Evolutionary conservation across 352 stramenopile genomes (phyloP), one percentile per base, ranked within the genome.

Genomic region (Globisporangium mamillatum): DNA sequence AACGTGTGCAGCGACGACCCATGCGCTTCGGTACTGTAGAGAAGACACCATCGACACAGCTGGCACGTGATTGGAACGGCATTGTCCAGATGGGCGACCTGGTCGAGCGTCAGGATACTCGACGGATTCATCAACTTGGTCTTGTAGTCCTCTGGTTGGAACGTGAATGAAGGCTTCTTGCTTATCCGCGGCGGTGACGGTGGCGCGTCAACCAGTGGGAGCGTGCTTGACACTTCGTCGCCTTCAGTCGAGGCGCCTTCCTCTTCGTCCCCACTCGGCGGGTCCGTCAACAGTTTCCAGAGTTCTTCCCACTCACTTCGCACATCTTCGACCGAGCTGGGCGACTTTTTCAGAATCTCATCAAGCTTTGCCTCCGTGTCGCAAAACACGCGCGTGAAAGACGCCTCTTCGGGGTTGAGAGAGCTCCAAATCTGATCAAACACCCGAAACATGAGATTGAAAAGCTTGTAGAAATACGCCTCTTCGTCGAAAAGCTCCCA

Each of bases 401-500:
- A 93, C 10, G 81, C 81, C 54, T 89, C 79, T 20, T 90, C 83
- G n/a, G 79, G 73, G 25, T 79, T 71, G 32, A 90, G 68, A 5
- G 82, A 71, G 66, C 70, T 84, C 84, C 84, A 94, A 20, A 91
- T 71, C 58, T 90, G 74, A 44, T 94, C 82, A 53, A 91, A 94
- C 29, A 94, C 81, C 16, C 89, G 77, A 52, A 92, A 84, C 75
- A 90, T 86, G 38, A 91, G 73, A 63, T 78, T 75, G 63, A 95
- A 95, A 8, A 94, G 65, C 63, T 92, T 92, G 62, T 82, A 74
- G 60, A 95, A 94, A 66, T 89, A 92, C 38, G 74, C 74, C 12
- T 92, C 82, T 64, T 95, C 88, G 27, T 91, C 82, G 70, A 95
- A 90, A 9, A 95, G 67, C 52, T 94, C 77, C 88, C 88, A 95